Percentiles rank a stretch among this genome's conserved stretches.
Evolutionary conservation across 2,329 filamentous ascomycete species (phyloP).

Genomic region (Bisporella sp.): DNA sequence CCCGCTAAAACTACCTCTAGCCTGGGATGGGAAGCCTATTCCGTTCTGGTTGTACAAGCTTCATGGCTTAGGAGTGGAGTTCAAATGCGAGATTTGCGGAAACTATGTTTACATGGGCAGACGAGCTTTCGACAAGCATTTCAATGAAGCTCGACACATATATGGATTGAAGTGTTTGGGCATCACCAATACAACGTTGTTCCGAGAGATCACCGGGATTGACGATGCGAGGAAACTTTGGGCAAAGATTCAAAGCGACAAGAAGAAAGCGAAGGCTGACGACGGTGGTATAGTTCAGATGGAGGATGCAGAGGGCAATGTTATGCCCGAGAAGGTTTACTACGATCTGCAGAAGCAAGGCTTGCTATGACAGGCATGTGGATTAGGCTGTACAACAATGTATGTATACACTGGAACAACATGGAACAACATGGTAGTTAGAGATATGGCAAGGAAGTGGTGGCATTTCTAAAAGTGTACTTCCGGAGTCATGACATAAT

Average conservation of each 20-base stretch:
- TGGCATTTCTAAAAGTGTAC: no score
- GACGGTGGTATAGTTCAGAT: slow-evolving; percentile 91
- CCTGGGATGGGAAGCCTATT: slow-evolving; percentile 98
- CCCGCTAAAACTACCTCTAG: slow-evolving; percentile 87
- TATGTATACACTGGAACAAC: slow-evolving; percentile 1
- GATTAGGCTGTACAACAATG: slow-evolving; percentile 7
- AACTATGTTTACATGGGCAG: slow-evolving; percentile 99
- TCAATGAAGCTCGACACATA: slow-evolving; percentile 88
- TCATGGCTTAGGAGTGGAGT: slow-evolving; percentile 90
- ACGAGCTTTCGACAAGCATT: slow-evolving; percentile 96
- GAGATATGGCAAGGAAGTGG: not conserved
- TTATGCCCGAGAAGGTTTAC: slow-evolving; percentile 99
- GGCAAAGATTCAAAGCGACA: slow-evolving; percentile 87
- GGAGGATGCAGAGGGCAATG: slow-evolving; percentile 95
- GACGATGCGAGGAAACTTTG: slow-evolving; percentile 82
- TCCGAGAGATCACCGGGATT: slow-evolving; percentile 89
- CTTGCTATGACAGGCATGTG: slow-evolving; percentile 46
- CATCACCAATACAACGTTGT: slow-evolving; percentile 84
- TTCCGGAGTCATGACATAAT: no score
- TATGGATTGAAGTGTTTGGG: slow-evolving; percentile 92
- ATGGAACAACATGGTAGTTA: not conserved
- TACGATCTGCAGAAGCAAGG: slow-evolving; percentile 92
- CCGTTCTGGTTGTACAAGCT: slow-evolving; percentile 98
- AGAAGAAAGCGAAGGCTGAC: slow-evolving; percentile 67
- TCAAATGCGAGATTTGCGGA: slow-evolving; percentile 92